Evolutionary conservation across 2,329 filamentous ascomycete species (phyloP).

Genomic region (Xenoacremonium recifei): DNA sequence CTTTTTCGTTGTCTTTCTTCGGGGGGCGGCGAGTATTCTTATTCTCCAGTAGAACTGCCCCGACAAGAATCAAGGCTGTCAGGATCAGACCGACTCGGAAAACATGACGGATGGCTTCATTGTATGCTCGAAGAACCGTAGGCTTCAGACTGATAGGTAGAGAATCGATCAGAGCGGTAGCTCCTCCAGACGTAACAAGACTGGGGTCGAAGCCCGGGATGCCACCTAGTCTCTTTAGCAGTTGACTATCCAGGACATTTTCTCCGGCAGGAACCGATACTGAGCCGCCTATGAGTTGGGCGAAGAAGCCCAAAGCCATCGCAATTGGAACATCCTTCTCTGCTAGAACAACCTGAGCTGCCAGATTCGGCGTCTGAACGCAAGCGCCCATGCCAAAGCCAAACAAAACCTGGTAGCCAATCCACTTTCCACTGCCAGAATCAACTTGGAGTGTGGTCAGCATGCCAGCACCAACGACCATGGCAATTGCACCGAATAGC

Average conservation of each 20-base stretch:
- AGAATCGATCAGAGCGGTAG: too few species aligned
- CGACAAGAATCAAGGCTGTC: too few species aligned
- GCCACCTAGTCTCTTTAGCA: conserved; percentile 1
- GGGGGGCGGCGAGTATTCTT: too few species aligned
- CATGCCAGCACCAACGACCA: conserved; percentile 47
- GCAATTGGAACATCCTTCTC: conserved; percentile 45
- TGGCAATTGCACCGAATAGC: conserved; percentile 35
- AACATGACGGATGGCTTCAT: too few species aligned
- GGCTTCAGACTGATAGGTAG: too few species aligned
- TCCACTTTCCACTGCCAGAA: conserved; percentile 47
- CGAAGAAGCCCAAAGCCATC: conserved; percentile 19
- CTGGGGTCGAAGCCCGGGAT: neutral
- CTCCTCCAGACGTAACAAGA: too few species aligned
- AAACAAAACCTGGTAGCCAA: conserved; percentile 54
- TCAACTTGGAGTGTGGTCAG: conserved; percentile 48
- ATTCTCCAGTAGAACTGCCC: too few species aligned
- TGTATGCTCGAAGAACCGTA: too few species aligned
- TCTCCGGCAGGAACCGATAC: conserved; percentile 11
- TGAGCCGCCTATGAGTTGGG: conserved; percentile 6
- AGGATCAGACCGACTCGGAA: too few species aligned
- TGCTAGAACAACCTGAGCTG: conserved; percentile 48
- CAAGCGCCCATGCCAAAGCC: conserved; percentile 49
- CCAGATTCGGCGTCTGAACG: conserved; percentile 42
- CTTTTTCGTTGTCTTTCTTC: too few species aligned
- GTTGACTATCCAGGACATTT: conserved; percentile 7